A percentile compares a stretch with the other conserved stretches of the same genome.
phyloP scores from a whole-genome alignment of 768 basidiomycete species.

The Termitomyces bulborhizus region DNA sequence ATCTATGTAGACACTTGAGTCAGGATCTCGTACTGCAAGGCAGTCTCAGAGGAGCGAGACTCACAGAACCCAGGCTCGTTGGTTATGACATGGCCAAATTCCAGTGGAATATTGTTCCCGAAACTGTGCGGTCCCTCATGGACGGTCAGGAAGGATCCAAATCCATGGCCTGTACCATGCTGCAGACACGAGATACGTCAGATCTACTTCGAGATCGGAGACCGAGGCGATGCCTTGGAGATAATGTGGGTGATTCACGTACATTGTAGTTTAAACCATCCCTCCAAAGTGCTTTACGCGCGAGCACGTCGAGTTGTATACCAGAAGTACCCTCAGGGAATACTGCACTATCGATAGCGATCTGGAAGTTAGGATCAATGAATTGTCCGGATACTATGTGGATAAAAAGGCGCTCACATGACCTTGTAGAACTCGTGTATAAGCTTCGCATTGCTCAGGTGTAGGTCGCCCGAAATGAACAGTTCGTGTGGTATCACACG shows the following conservation, averaged over 20 bases:
- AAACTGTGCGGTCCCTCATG: constrained; percentile 85
- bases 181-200: constrained; percentile 22
- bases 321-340: constrained; percentile 92
- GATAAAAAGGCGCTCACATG: constrained; percentile 57
- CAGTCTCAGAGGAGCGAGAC: constrained; percentile 20
- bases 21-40: constrained; percentile 2
- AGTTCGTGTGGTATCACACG: constrained; percentile 79
- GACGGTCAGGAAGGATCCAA: constrained; percentile 82
- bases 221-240: constrained; percentile 1
- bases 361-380: constrained; percentile 35
- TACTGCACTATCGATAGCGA: constrained; percentile 83
- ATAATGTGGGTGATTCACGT: constrained; percentile 16
- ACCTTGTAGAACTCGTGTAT: constrained; percentile 92
- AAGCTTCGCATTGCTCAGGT: constrained; percentile 84
- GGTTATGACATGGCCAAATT: constrained; percentile 85
- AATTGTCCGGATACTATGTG: constrained; percentile 15
- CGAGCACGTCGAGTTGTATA: constrained; percentile 77
- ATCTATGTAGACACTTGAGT: constrained; percentile 36
- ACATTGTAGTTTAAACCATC: constrained; percentile 80
- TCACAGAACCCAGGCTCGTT: constrained; percentile 93
- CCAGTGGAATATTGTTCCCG: constrained; percentile 58
- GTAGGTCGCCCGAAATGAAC: constrained; percentile 85
- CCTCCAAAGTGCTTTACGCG: constrained; percentile 84
- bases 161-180: constrained; percentile 91
- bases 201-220: background rate